These are phyloP conservation scores for Rhododendron ferrugineum DNA, from an alignment of 148 eudicot genomes.

Conservation along the genomic window DNA sequence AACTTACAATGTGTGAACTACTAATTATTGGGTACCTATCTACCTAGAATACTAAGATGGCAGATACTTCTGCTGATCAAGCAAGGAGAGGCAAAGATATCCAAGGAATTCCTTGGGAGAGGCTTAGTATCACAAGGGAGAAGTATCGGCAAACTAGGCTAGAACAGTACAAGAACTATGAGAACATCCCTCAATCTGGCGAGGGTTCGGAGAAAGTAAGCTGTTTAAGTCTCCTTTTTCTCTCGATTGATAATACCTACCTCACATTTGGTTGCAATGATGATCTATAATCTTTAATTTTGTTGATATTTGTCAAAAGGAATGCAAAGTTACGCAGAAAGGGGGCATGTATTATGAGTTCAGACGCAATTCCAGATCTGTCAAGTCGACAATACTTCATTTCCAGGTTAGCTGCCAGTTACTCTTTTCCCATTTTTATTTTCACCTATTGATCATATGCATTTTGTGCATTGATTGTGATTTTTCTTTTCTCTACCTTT, in stretches of 20 bases:
- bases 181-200: constrained; percentile 73
- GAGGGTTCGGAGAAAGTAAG: constrained; percentile 59
- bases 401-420: constrained; percentile 52
- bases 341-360: constrained; percentile 54
- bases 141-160: constrained; percentile 69
- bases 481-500: background rate
- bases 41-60: constrained; percentile 51
- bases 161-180: constrained; percentile 77
- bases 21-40: constrained; percentile 12
- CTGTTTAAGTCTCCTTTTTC: background rate
- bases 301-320: constrained; percentile 26
- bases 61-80: constrained; percentile 73
- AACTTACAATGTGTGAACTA: background rate
- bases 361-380: constrained; percentile 75
- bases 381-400: constrained; percentile 74
- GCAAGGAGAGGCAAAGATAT: constrained; percentile 78
- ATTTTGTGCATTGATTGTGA: background rate
- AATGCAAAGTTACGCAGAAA: constrained; percentile 56
- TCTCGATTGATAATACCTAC: background rate
- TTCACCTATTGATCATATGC: background rate
- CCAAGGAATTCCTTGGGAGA: constrained; percentile 90
- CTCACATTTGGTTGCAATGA: background rate
- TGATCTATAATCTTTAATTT: background rate
- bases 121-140: constrained; percentile 43
- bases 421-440: background rate